Conservation (phyloP, 73 alveolate genomes). For the Breviolum minutum region DNA sequence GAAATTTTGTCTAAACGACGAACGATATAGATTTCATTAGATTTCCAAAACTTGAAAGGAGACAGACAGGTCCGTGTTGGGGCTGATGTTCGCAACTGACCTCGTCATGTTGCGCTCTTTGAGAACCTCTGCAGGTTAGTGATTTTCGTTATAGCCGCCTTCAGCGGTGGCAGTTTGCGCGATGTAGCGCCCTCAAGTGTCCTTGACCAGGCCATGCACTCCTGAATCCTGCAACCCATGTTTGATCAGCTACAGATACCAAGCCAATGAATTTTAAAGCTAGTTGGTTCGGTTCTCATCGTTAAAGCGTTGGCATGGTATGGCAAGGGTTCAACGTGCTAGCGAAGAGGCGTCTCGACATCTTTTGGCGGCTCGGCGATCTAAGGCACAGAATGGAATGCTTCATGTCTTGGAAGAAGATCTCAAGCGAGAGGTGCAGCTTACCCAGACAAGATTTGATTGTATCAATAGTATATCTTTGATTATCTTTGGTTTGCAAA, state of each 20-base stretch:
- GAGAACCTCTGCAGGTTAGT: not conserved
- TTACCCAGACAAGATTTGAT: too few relatives aligned
- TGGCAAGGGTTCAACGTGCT: too few relatives aligned
- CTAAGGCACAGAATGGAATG: constrained; percentile 60
- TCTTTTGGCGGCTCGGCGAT: not conserved
- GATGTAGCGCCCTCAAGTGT: not conserved
- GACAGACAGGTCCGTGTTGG: too few relatives aligned
- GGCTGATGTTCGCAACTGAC: not conserved
- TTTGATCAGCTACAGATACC: too few relatives aligned
- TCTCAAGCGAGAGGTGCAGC: not conserved
- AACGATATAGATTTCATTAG: not conserved
- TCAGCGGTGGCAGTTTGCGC: constrained; percentile 76
- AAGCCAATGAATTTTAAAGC: too few relatives aligned
- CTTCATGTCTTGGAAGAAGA: constrained; percentile 50
- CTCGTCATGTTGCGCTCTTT: not conserved
- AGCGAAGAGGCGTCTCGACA: not conserved
- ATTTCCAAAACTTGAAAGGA: not conserved
- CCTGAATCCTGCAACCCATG: too few relatives aligned
- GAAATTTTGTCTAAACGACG: not conserved
- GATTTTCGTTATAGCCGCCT: constrained; percentile 66
- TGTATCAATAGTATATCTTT: too few relatives aligned
- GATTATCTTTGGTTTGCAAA: too few relatives aligned
- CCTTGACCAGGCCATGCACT: not conserved
- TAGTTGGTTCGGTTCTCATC: too few relatives aligned
- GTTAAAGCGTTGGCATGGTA: too few relatives aligned